Evolutionary conservation across 495 filamentous ascomycete genomes (phyloP).

Genomic region (Ascodesmis nigricans): DNA sequence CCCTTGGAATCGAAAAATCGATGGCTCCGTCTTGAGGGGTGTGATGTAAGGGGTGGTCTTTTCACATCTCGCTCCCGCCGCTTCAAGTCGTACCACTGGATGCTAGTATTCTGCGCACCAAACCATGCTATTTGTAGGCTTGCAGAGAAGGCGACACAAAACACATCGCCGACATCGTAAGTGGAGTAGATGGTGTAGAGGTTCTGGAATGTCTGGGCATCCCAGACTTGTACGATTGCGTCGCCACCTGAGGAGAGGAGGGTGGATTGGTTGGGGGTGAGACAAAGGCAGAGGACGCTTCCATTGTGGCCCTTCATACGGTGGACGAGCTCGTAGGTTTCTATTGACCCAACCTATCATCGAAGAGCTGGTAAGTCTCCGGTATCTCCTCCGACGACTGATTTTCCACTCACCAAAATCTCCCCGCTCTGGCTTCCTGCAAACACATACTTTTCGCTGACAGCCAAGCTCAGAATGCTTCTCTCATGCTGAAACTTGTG

Average conservation of each 20-base stretch:
- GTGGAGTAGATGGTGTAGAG: conserved; percentile 80
- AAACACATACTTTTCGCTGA: conserved; percentile 44
- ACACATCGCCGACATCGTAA: conserved; percentile 89
- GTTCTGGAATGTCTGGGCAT: conserved; percentile 35
- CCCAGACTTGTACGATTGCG: conserved; percentile 65
- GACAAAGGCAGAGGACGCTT: conserved; percentile 65
- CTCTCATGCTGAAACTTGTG: conserved; percentile 49
- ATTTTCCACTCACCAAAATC: conserved; percentile 38
- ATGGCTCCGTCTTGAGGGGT: conserved; percentile 65
- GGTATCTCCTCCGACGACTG: background rate
- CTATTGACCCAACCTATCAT: conserved; percentile 53
- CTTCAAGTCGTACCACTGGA: conserved; percentile 42
- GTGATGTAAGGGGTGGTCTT: conserved; percentile 36
- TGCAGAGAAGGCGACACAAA: conserved; percentile 69
- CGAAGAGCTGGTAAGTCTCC: conserved; percentile 4
- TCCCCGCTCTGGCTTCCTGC: conserved; percentile 83
- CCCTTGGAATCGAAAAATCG: conserved; percentile 86
- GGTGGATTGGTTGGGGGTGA: conserved; percentile 48
- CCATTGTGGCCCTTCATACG: conserved; percentile 70
- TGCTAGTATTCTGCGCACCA: conserved; percentile 82
- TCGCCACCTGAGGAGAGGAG: conserved; percentile 90
- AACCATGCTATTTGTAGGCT: conserved; percentile 64
- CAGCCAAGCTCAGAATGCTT: conserved; percentile 49
- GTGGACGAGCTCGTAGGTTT: conserved; percentile 55
- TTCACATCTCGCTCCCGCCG: conserved; percentile 27